Conservation (phyloP, 768 basidiomycete species). For the Rhodotorula paludigena region DNA sequence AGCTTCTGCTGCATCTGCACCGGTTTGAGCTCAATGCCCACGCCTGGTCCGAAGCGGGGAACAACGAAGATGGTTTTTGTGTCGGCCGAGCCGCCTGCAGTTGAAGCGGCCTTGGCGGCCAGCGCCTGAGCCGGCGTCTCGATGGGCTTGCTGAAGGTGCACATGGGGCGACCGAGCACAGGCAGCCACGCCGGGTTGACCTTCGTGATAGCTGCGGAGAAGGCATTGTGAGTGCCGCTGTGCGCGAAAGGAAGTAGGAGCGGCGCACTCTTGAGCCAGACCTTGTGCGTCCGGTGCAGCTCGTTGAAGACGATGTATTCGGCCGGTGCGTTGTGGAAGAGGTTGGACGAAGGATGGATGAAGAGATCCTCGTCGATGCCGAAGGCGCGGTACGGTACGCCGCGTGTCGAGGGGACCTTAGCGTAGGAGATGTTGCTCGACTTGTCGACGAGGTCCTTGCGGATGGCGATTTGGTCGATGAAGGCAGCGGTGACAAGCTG, state of each 20-base stretch:
- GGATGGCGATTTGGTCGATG: constrained; percentile 89
- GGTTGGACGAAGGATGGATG: constrained; percentile 82
- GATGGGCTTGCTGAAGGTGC: constrained; percentile 57
- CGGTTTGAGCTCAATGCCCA: constrained; percentile 76
- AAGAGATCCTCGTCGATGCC: constrained; percentile 80
- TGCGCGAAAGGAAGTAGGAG: constrained; percentile 20
- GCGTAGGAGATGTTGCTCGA: constrained; percentile 50
- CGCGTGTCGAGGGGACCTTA: constrained; percentile 69
- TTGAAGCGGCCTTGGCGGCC: constrained; percentile 15
- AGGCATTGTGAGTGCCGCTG: background rate
- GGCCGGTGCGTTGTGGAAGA: constrained; percentile 66
- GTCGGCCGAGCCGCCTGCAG: constrained; percentile 46
- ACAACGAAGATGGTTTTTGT: constrained; percentile 62
- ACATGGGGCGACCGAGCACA: constrained; percentile 69
- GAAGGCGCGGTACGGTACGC: constrained; percentile 74
- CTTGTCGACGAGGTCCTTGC: constrained; percentile 72
- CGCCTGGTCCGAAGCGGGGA: constrained; percentile 76
- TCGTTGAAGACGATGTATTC: constrained; percentile 83
- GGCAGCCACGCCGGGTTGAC: constrained; percentile 86
- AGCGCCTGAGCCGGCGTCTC: constrained; percentile 10
- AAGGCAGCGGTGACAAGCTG: constrained; percentile 84
- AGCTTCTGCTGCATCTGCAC: constrained; percentile 52
- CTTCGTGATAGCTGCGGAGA: constrained; percentile 64
- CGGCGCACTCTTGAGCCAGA: constrained; percentile 71
- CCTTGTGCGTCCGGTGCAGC: constrained; percentile 65